A percentile compares a stretch with the other conserved stretches of the same genome.
phyloP scores from a whole-genome alignment of 148 eudicot genomes.

The Chenopodium quinoa region DNA sequence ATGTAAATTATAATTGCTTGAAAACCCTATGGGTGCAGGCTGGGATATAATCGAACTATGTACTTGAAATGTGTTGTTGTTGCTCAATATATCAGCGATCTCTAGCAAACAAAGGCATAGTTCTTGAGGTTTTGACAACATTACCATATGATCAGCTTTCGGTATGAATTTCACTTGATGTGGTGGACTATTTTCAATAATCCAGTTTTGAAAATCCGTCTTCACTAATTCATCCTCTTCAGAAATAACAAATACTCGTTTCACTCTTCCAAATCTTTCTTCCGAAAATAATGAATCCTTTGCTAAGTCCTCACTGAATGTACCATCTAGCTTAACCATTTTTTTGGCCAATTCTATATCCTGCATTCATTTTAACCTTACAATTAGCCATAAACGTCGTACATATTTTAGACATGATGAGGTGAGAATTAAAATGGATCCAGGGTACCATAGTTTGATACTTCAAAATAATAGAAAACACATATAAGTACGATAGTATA shows the following conservation, averaged over 20 bases:
- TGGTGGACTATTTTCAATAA: constrained; percentile 31
- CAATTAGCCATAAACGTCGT: no score
- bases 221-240: constrained; percentile 34
- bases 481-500: no score
- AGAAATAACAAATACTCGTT: constrained; percentile 34
- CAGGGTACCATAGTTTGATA: no score
- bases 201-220: constrained; percentile 32
- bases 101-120: constrained; percentile 28
- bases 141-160: constrained; percentile 51
- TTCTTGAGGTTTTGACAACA: constrained; percentile 40
- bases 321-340: constrained; percentile 17
- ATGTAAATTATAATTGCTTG: no score
- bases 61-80: no score
- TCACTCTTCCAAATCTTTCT: constrained; percentile 5
- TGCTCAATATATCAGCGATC: background rate
- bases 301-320: constrained; percentile 41
- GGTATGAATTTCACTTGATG: constrained; percentile 30
- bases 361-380: constrained; percentile 8
- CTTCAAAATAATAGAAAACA: no score
- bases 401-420: no score
- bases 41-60: no score
- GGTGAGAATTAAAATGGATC: no score
- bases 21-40: no score
- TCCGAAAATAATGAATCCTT: background rate
- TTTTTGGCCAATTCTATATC: constrained; percentile 39